Percentiles rank a stretch among this genome's conserved stretches.
Conservation (phyloP, 345 rosid species). For the Populus ilicifolia region DNA sequence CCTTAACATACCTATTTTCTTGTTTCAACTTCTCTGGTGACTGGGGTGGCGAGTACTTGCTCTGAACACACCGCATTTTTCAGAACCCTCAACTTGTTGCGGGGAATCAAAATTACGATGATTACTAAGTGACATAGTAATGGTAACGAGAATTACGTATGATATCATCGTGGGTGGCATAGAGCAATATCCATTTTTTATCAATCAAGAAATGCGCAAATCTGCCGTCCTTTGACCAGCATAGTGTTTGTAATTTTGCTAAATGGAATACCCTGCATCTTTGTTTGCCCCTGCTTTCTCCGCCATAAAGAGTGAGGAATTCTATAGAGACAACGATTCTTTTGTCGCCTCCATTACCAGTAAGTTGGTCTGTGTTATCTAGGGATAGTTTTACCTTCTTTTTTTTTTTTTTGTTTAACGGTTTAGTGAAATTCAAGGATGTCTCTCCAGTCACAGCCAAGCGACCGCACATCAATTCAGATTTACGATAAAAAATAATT, state of each 20-base stretch:
- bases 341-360: constrained; percentile 7
- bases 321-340: no score
- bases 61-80: constrained; percentile 45
- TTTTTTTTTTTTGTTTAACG: no score
- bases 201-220: constrained; percentile 3
- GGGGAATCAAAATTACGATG: constrained; percentile 9
- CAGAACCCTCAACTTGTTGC: background rate
- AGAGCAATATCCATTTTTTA: background rate
- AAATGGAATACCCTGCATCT: background rate
- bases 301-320: background rate
- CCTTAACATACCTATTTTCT: constrained; percentile 22
- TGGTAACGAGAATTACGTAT: background rate
- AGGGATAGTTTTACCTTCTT: background rate
- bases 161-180: background rate
- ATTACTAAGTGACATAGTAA: constrained; percentile 18
- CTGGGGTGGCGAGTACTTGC: constrained; percentile 19
- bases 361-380: constrained; percentile 2
- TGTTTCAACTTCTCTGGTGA: constrained; percentile 25
- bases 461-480: no score
- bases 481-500: no score
- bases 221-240: constrained; percentile 32
- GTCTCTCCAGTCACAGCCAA: background rate
- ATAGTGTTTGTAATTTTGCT: constrained; percentile 30
- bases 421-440: background rate
- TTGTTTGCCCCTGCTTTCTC: background rate